A percentile compares a stretch with the other conserved stretches of the same genome.
phyloP scores from a whole-genome alignment of 768 basidiomycete species.

The Kwoniella sp. region DNA sequence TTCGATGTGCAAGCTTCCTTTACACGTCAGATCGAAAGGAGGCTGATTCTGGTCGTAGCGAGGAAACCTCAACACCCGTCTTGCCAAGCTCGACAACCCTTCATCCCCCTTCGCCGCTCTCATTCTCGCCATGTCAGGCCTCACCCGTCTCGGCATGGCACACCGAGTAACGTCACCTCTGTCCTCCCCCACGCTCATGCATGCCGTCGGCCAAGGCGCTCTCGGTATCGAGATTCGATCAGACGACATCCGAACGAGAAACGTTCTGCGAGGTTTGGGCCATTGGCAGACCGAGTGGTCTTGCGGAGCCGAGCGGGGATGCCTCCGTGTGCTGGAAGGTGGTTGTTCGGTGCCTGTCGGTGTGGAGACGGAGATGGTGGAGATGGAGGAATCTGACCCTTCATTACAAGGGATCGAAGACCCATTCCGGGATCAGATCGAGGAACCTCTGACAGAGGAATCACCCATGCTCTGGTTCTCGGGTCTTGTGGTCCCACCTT shows the following conservation, averaged over 20 bases:
- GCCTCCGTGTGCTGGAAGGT: slow-evolving; percentile 86
- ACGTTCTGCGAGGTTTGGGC: slow-evolving; percentile 69
- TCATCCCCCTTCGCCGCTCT: slow-evolving; percentile 80
- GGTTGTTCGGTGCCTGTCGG: slow-evolving; percentile 98
- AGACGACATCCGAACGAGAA: slow-evolving; percentile 65
- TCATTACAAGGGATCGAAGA: slow-evolving; percentile 18
- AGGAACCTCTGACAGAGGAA: slow-evolving; percentile 11
- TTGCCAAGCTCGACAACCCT: slow-evolving; percentile 84
- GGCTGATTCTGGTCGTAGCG: slow-evolving; percentile 4
- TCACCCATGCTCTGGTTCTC: slow-evolving; percentile 47
- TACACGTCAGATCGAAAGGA: background rate
- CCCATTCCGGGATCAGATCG: slow-evolving; percentile 12
- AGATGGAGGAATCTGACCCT: slow-evolving; percentile 40
- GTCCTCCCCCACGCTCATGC: slow-evolving; percentile 68
- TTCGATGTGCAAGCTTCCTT: background rate
- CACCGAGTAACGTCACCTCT: slow-evolving; percentile 77
- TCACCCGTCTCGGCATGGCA: slow-evolving; percentile 69
- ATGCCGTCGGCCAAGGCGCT: slow-evolving; percentile 94
- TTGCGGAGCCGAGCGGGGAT: slow-evolving; percentile 82
- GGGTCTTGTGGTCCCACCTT: slow-evolving; percentile 20
- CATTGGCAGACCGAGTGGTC: slow-evolving; percentile 77
- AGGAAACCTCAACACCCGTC: slow-evolving; percentile 73
- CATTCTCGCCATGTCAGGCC: slow-evolving; percentile 89
- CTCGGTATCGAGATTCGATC: slow-evolving; percentile 76
- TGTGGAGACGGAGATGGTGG: slow-evolving; percentile 62